These are phyloP conservation scores for Carex scoparia DNA, from an alignment of 176 grass and related monocot species.

Conservation along the genomic window DNA sequence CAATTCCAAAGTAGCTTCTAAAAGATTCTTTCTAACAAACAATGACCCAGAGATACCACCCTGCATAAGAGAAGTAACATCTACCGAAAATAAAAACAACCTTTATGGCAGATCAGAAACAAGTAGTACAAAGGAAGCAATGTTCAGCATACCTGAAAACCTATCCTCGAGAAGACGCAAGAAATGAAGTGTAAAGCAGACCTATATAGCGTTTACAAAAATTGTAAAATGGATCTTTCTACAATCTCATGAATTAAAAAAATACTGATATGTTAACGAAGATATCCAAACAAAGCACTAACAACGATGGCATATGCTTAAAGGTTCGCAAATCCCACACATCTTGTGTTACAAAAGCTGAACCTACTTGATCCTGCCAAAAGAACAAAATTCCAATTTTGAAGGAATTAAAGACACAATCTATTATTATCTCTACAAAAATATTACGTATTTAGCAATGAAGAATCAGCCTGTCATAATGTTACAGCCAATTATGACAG, in stretches of 20 bases:
- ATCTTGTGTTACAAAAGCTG: constrained; percentile 66
- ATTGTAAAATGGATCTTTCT: constrained; percentile 25
- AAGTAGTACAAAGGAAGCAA: constrained; percentile 18
- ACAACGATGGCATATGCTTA: constrained; percentile 64
- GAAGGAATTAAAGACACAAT: neutral
- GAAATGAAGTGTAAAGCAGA: constrained; percentile 78
- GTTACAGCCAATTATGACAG: neutral
- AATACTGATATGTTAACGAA: neutral
- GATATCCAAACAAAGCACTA: constrained; percentile 20
- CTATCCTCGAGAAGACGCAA: constrained; percentile 77
- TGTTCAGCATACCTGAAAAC: constrained; percentile 59
- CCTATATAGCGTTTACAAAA: constrained; percentile 39
- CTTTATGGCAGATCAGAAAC: constrained; percentile 9
- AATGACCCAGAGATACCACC: constrained; percentile 60
- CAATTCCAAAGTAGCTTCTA: constrained; percentile 64
- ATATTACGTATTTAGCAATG: neutral
- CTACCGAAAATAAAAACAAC: neutral
- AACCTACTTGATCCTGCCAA: constrained; percentile 75
- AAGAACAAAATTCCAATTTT: constrained; percentile 29
- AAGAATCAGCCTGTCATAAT: neutral
- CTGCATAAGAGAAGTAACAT: constrained; percentile 33
- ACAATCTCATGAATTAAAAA: constrained; percentile 14
- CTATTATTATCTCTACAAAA: neutral
- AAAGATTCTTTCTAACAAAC: constrained; percentile 70
- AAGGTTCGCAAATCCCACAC: constrained; percentile 85